Base-by-base conservation (phyloP, 208 protist genomes). In the Acanthamoeba triangularis region DNA sequence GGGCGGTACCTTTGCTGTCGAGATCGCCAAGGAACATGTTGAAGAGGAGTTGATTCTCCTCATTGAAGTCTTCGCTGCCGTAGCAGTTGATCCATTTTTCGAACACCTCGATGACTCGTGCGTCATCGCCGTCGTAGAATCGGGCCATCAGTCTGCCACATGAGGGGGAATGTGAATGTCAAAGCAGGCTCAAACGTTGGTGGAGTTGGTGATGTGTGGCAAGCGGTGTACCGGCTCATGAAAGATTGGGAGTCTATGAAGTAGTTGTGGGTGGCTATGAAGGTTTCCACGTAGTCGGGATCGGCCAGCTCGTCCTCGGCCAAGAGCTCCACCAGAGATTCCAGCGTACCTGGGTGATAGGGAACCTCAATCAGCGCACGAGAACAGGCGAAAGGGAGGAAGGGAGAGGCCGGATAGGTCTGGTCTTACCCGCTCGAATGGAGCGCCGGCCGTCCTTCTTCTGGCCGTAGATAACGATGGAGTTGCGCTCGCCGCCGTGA, bases 41-140 rank as follows among this genome's bases (percentile, higher is more conserved):
- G 91, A 95, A 95, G 76, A 95, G 91, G 30, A 95, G 49, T 18
- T 87, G 37, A 18, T 82, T 87, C 72, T 95, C 91, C n/a, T 95
- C 91, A 7, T 20, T 72, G 44, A 95, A 95, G 56, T 95, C 91
- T 54, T 95, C 91, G 23, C 80, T 63, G 41, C 88, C 61, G 18
- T 95, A 95, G 18, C 20, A 41, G 54, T 82, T 87, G 25, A 95
- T 82, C 91, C 91, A 95, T n/a, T 82, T 95, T 63, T 95, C 61
- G n/a, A 95, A 95, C n/a, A 95, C 91, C 35, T 87, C 61, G 16
- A 95, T 37, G 3, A 88, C 80, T 41, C 80, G 80, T 4, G 49
- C 30, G 52, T 95, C 74, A 30, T 87, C 91, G 25, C 72, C 74
- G 44, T 88, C 91, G 35, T 95, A 95, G 91, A 95, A 95, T 30